Base-by-base conservation (phyloP, 306 rosid genomes). In the Styphnolobium japonicum region DNA sequence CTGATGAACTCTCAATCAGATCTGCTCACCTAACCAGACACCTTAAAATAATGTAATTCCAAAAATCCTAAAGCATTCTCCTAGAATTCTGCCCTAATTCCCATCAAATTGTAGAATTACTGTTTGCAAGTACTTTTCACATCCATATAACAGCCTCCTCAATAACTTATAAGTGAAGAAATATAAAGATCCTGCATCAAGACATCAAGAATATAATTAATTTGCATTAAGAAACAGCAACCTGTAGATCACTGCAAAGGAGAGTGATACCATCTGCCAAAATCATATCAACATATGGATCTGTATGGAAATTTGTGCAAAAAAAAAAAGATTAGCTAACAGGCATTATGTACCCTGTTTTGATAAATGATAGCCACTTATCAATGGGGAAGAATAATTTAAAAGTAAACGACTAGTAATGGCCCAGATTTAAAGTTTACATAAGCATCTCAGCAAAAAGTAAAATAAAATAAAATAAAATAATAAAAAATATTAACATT, bases 191-290 rank as follows among this genome's bases (percentile, higher is more conserved):
- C 19, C 25, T 3, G 1, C 23, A 73, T 12, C 31, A 48, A 62
- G 34, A n/a, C 56, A 53, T 58, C 57, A 43, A 67, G 53, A 29
- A 66, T 40, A 55, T 19, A 76, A 51, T 29, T 82, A 53, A 73
- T 55, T 45, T 78, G 55, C 52, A 36, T 72, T 73, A 57, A 46
- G 52, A 75, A 82, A 77, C 16, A 81, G 70, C 69, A 81, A 95
- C 99, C 99, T 93, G 96, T 65, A 95, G 85, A 77, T 95, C 99
- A 9, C 74, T 91, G 92, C 99, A 95, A 82, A 95, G 97, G 75
- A 88, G 75, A 78, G 96, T 90, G 83, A 95, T 95, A 49, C 99
- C 99, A 83, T 95, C 99, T 55, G 87, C 99, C 52, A 87, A 85
- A 79, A 95, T 90, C 99, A 95, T 95, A 76, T 93, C 98, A 61